phyloP scores from a whole-genome alignment of 768 basidiomycete species.

The Rhizopogon salebrosus region DNA sequence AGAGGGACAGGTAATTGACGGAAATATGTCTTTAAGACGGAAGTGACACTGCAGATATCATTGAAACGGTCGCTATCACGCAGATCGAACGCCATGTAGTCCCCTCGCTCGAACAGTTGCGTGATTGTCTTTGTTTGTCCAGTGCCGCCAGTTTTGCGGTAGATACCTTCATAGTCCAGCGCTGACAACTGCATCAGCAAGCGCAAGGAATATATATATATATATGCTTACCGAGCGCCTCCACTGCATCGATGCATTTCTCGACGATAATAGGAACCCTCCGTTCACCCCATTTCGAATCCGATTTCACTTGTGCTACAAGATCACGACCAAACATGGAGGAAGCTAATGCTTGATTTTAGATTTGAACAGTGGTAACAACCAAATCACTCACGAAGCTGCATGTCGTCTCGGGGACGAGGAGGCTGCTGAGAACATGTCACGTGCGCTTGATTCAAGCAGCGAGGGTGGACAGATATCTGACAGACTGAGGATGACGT shows the following conservation, averaged over 20 bases:
- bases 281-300: slow-evolving; percentile 53
- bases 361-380: slow-evolving; percentile 10
- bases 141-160: slow-evolving; percentile 94
- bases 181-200: slow-evolving; percentile 38
- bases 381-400: slow-evolving; percentile 10
- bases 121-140: slow-evolving; percentile 91
- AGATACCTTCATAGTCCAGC: slow-evolving; percentile 95
- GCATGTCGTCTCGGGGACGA: slow-evolving; percentile 26
- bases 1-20: slow-evolving; percentile 87
- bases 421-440: slow-evolving; percentile 56
- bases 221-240: slow-evolving; percentile 61
- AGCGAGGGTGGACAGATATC: slow-evolving; percentile 84
- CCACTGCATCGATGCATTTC: slow-evolving; percentile 95
- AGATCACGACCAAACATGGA: slow-evolving; percentile 94
- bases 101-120: slow-evolving; percentile 89
- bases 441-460: slow-evolving; percentile 60
- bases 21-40: slow-evolving; percentile 96
- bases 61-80: slow-evolving; percentile 86
- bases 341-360: slow-evolving; percentile 42
- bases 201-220: neutral
- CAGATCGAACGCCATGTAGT: slow-evolving; percentile 86
- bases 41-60: slow-evolving; percentile 95
- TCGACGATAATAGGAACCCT: slow-evolving; percentile 85
- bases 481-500: slow-evolving; percentile 57
- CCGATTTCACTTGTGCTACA: slow-evolving; percentile 72